Percentiles rank a stretch among this genome's conserved stretches.
These are phyloP conservation scores for Citrus trifoliata DNA, from an alignment of 345 rosid species.

Conservation along the genomic window DNA sequence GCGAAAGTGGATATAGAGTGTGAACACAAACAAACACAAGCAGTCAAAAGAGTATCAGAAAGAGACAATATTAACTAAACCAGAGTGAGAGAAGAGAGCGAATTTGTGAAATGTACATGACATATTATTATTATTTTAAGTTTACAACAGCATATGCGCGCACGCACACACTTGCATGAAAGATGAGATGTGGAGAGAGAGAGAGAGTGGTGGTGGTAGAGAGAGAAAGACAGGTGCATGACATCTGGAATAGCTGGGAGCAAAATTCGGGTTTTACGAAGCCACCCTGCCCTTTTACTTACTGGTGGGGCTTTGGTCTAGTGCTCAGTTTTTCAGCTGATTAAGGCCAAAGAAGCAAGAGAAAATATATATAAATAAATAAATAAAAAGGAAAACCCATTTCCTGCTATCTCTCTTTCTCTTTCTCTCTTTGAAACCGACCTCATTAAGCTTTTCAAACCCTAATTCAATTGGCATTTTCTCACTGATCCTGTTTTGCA, in stretches of 20 bases:
- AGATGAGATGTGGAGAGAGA: neutral
- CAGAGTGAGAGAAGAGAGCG: neutral
- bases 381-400: neutral
- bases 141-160: too few species aligned
- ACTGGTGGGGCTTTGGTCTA: neutral
- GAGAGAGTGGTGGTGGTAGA: slow-evolving; percentile 6
- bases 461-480: slow-evolving; percentile 10
- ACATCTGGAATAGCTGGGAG: slow-evolving; percentile 18
- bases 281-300: neutral
- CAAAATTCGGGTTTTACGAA: slow-evolving; percentile 16
- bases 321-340: neutral
- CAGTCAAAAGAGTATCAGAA: neutral
- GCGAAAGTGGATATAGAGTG: neutral
- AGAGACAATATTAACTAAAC: neutral
- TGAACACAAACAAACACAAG: too few species aligned
- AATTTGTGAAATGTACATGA: too few species aligned
- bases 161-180: neutral
- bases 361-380: too few species aligned
- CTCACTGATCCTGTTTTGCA: neutral
- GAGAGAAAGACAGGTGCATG: slow-evolving; percentile 4
- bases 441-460: slow-evolving; percentile 2
- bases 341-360: neutral
- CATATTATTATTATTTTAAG: too few species aligned
- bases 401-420: neutral
- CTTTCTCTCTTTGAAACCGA: neutral